phyloP scores from a whole-genome alignment of 2,329 filamentous ascomycete species.

The Aspergillus jensenii region DNA sequence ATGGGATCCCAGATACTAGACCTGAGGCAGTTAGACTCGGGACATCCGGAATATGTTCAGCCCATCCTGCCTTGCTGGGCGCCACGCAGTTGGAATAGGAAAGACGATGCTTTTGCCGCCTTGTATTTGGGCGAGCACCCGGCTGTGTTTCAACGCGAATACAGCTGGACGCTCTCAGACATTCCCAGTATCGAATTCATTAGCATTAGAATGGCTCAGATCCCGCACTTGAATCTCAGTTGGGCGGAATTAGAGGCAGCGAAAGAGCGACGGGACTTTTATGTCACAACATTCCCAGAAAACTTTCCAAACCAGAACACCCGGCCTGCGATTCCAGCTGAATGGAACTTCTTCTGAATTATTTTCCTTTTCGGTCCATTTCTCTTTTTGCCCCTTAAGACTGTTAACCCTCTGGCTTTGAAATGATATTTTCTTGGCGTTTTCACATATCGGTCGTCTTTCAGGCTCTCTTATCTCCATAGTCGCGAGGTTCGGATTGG shows the following conservation, averaged over 20 bases:
- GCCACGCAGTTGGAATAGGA: conserved; percentile 7
- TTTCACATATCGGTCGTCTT: not conserved
- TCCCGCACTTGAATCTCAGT: conserved; percentile 12
- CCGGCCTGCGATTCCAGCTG: no score
- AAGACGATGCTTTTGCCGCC: conserved; percentile 15
- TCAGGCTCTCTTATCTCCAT: not conserved
- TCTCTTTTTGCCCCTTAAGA: not conserved
- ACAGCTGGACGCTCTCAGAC: conserved; percentile 3
- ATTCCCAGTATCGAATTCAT: conserved; percentile 13
- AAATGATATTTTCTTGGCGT: not conserved
- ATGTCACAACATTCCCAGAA: not conserved
- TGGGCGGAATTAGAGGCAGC: conserved; percentile 5
- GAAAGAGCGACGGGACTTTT: not conserved
- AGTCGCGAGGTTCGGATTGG: not conserved
- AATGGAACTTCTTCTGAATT: not conserved
- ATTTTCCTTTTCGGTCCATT: not conserved
- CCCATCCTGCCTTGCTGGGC: conserved; percentile 9
- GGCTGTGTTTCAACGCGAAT: conserved; percentile 7
- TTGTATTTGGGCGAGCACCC: conserved; percentile 14
- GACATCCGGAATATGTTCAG: conserved; percentile 3
- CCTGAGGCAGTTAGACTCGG: conserved; percentile 3
- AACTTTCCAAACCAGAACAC: not conserved
- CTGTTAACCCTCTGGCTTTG: not conserved
- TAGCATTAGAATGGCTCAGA: conserved; percentile 16
- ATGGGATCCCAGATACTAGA: conserved; percentile 11